Base-by-base conservation (phyloP, 768 basidiomycete species). In the Trametes maxima region DNA sequence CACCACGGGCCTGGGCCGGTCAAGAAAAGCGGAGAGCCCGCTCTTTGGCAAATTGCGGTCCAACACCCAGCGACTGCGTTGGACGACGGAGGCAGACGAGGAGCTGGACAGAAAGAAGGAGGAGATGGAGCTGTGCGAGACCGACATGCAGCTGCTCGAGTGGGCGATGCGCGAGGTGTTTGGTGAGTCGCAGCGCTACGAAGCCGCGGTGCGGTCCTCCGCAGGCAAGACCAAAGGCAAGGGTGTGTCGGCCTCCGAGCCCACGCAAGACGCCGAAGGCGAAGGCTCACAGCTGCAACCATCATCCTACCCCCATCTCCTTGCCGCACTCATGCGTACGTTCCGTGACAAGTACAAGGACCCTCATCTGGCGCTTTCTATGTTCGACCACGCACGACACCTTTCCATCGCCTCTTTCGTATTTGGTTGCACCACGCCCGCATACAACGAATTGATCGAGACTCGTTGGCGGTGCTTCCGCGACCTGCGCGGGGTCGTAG, bases 371-470 rank as follows among this genome's bases (percentile, higher is more conserved):
- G 87, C 94, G 1, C 81, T 98, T 17, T 80, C 88, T 19, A 81
- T 96, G 24, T 98, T 97, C 77, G 79, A 88, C 51, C 82, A 94
- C 71, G 90, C 93, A 0, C 84, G 87, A 42, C 81, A 82, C 42
- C 82, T 87, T 3, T 92, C 90, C 1, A 83, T 89, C 50, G 80
- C 87, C 4, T 93, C 90, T 5, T 98, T 92, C 72, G 88, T 95
- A 33, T 88, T 88, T 67, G 95, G 95, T 2, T 98, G 95, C 74
- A 89, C 92, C 11, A 90, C 94, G 0, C 81, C 81, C 11, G 90
- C 88, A 0, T 97, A 96, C 74, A 94, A 95, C 73, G 93, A 96
- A 70, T 80, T 95, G 19, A 83, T 98, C 25, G 79, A 84, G 68
- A 93, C 90, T n/a, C 85, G 85, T 19, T 98, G 95, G 95, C 74